phyloP scores from a whole-genome alignment of 2,329 filamentous ascomycete species.

The Fusarium stilboides region DNA sequence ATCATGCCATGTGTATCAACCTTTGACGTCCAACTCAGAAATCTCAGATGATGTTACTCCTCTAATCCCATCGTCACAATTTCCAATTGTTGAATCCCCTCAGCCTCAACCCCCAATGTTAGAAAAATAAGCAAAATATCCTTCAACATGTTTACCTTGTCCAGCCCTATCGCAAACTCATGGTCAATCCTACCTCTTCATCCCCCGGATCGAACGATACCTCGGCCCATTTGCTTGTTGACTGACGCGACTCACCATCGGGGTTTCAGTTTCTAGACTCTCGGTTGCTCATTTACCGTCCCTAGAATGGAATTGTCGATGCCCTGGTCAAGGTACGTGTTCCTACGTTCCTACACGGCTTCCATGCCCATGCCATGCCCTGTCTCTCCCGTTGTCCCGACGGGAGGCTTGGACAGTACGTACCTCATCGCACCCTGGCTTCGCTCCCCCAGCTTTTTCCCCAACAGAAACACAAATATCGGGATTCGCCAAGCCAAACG shows the following conservation, averaged over 20 bases:
- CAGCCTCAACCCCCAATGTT: not conserved
- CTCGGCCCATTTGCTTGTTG: conserved; percentile 43
- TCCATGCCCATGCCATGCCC: conserved; percentile 6
- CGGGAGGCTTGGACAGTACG: conserved; percentile 24
- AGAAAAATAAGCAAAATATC: conserved; percentile 3
- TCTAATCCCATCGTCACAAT: not conserved
- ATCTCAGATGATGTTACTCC: conserved; percentile 22
- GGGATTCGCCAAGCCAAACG: conserved; percentile 43
- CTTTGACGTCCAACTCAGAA: not conserved
- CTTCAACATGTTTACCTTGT: conserved; percentile 14
- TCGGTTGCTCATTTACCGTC: conserved; percentile 4
- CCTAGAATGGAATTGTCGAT: conserved; percentile 6
- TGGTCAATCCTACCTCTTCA: conserved; percentile 9
- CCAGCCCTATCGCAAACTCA: conserved; percentile 40
- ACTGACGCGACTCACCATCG: conserved; percentile 33
- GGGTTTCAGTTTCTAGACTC: conserved; percentile 14
- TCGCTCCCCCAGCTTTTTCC: conserved; percentile 47
- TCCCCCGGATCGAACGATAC: conserved; percentile 43
- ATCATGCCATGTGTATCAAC: conserved; percentile 27
- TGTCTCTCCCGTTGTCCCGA: conserved; percentile 39
- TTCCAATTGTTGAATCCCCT: conserved; percentile 29
- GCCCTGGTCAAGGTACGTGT: conserved; percentile 4
- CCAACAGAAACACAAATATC: conserved; percentile 51
- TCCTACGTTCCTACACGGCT: conserved; percentile 1
- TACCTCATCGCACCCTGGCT: conserved; percentile 21